Percentiles rank a stretch among this genome's conserved stretches.
phyloP scores from a whole-genome alignment of 2,329 filamentous ascomycete genomes.

The Sporothrix mexicana region DNA sequence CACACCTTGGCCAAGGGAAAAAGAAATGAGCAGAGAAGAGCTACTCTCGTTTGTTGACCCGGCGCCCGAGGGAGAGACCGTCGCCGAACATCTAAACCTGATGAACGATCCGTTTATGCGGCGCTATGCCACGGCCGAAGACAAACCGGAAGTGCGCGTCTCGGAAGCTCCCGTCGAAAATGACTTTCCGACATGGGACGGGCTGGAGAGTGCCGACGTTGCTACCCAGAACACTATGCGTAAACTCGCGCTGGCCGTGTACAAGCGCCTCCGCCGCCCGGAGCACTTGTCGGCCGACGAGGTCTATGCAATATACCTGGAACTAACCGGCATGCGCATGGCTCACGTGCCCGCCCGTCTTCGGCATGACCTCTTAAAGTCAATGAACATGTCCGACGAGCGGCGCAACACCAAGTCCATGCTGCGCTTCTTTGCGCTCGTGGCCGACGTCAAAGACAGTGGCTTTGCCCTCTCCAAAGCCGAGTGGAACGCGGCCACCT shows the following conservation, averaged over 20 bases:
- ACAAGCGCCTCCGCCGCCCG: constrained; percentile 52
- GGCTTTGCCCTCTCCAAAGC: constrained; percentile 68
- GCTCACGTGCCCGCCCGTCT: constrained; percentile 54
- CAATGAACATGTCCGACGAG: constrained; percentile 66
- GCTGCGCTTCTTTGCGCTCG: constrained; percentile 80
- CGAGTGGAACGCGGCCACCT: constrained; percentile 86
- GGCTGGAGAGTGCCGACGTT: constrained; percentile 47
- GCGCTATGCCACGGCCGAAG: constrained; percentile 58
- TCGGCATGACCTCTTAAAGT: constrained; percentile 69
- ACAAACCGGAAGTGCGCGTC: constrained; percentile 56
- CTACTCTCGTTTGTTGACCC: constrained; percentile 61
- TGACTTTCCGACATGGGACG: constrained; percentile 52
- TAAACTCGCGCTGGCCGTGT: constrained; percentile 51
- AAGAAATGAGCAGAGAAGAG: constrained; percentile 47
- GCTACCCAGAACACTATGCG: constrained; percentile 47
- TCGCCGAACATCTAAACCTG: constrained; percentile 60
- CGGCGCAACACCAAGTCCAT: constrained; percentile 64
- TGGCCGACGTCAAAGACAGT: constrained; percentile 81
- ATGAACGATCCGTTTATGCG: constrained; percentile 60
- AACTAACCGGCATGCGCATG: constrained; percentile 60
- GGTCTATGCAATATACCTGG: constrained; percentile 57
- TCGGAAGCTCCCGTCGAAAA: constrained; percentile 58
- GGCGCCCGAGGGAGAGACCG: constrained; percentile 53
- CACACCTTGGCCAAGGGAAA: constrained; percentile 29
- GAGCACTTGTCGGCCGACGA: constrained; percentile 48